A percentile compares a stretch with the other conserved stretches of the same genome.
Evolutionary conservation across 805 yeast species (phyloP).

Genomic region (Saturnispora zaruensis): DNA sequence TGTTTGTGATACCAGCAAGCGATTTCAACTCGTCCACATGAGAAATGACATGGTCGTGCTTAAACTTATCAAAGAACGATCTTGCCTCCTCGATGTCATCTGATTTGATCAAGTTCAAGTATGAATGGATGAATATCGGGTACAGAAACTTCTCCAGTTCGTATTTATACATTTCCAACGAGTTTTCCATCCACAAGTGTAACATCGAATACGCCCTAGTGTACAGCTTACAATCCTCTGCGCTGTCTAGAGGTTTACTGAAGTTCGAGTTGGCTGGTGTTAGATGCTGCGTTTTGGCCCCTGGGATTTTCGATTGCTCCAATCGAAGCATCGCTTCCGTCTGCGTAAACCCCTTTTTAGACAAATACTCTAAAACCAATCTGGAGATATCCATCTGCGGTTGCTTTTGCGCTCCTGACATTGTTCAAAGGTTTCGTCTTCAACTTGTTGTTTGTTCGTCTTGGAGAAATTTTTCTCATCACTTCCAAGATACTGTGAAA

Average conservation of each 20-base stretch:
- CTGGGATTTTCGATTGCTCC: conserved; percentile 61
- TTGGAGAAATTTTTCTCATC: not conserved
- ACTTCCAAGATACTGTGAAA: not conserved
- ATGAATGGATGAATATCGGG: conserved; percentile 90
- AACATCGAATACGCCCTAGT: conserved; percentile 73
- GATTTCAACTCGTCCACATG: conserved; percentile 73
- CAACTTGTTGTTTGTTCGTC: not conserved
- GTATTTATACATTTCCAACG: conserved; percentile 84
- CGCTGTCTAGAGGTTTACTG: conserved; percentile 27
- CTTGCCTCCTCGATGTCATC: conserved; percentile 55
- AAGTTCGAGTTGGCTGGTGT: conserved; percentile 36
- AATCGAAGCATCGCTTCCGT: conserved; percentile 92
- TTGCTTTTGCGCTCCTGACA: conserved; percentile 8
- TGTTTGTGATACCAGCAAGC: conserved; percentile 64
- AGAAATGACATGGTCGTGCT: conserved; percentile 60
- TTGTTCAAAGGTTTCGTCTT: not conserved
- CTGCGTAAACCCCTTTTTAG: conserved; percentile 86
- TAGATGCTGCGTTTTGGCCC: conserved; percentile 41
- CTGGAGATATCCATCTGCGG: conserved; percentile 77
- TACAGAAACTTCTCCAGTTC: conserved; percentile 77
- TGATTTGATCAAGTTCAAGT: conserved; percentile 66
- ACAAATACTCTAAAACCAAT: conserved; percentile 85
- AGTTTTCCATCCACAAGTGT: conserved; percentile 82
- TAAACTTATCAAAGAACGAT: conserved; percentile 64
- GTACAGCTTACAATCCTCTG: conserved; percentile 60